phyloP scores from a whole-genome alignment of 2,329 filamentous ascomycete species.

The Fusarium penzigii region DNA sequence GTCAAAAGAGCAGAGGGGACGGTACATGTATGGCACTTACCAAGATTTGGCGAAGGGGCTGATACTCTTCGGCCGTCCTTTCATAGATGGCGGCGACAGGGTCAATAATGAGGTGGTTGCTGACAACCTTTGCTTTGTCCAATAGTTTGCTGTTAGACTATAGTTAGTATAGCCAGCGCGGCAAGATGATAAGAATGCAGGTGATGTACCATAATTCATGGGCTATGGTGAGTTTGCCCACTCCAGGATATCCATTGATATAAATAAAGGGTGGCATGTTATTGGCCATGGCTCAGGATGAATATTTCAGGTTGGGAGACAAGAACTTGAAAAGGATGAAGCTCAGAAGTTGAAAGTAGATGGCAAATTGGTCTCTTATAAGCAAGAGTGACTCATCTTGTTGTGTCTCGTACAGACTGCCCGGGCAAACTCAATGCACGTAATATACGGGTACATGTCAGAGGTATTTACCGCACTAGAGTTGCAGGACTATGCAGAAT shows the following conservation, averaged over 20 bases:
- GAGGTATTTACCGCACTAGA: too few species aligned
- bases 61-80: background rate
- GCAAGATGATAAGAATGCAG: background rate
- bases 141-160: background rate
- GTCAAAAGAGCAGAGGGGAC: background rate
- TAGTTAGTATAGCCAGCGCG: background rate
- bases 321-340: too few species aligned
- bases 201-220: background rate
- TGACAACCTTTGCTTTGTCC: background rate
- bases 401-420: too few species aligned
- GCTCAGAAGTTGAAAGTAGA: too few species aligned
- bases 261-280: background rate
- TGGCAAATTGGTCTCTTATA: too few species aligned
- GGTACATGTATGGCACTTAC: background rate
- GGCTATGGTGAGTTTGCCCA: slow-evolving; percentile 4
- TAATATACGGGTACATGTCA: too few species aligned
- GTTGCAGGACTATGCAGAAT: too few species aligned
- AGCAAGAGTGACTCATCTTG: too few species aligned
- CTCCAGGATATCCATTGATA: slow-evolving; percentile 4
- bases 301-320: too few species aligned
- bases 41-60: background rate
- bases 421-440: too few species aligned
- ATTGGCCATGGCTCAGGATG: too few species aligned
- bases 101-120: slow-evolving; percentile 1
- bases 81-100: background rate